phyloP scores from a whole-genome alignment of 805 yeast genomes.

The Starmerella apicola region DNA sequence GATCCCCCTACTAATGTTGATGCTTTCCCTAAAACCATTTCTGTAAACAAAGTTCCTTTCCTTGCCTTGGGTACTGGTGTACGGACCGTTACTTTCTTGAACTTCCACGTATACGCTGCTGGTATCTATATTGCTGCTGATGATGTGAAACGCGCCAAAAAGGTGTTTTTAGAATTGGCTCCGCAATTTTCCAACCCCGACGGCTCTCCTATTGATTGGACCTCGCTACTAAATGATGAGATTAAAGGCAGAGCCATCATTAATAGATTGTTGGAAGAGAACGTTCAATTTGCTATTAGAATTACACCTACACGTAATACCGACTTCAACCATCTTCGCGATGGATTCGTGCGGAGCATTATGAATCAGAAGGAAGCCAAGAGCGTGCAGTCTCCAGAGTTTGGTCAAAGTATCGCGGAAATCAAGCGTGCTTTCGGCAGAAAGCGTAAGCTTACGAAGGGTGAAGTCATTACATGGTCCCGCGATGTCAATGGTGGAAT shows the following conservation, averaged over 20 bases:
- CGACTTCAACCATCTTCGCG: slow-evolving; percentile 78
- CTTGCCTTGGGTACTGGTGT: slow-evolving; percentile 67
- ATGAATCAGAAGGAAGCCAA: slow-evolving; percentile 54
- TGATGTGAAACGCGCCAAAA: slow-evolving; percentile 31
- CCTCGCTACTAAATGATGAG: slow-evolving; percentile 32
- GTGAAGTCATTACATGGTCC: slow-evolving; percentile 53
- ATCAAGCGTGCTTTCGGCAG: slow-evolving; percentile 48
- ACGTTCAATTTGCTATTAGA: slow-evolving; percentile 54
- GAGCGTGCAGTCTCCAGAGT: slow-evolving; percentile 32
- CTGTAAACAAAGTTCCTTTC: slow-evolving; percentile 28
- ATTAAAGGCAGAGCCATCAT: slow-evolving; percentile 42
- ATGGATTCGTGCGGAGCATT: slow-evolving; percentile 75
- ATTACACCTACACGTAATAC: slow-evolving; percentile 83
- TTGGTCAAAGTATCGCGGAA: slow-evolving; percentile 56
- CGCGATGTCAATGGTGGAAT: slow-evolving; percentile 38
- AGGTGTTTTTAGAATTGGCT: slow-evolving; percentile 12
- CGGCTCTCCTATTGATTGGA: slow-evolving; percentile 8
- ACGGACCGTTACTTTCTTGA: slow-evolving; percentile 69
- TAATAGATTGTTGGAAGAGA: slow-evolving; percentile 43
- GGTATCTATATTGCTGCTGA: slow-evolving; percentile 65
- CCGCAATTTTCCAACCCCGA: background rate
- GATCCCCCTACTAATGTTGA: slow-evolving; percentile 28
- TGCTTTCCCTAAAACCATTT: slow-evolving; percentile 26
- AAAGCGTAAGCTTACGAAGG: slow-evolving; percentile 63
- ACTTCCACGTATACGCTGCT: slow-evolving; percentile 73